Evolutionary conservation across 805 yeast genomes (phyloP).

Genomic region (Wickerhamiella dianesei): DNA sequence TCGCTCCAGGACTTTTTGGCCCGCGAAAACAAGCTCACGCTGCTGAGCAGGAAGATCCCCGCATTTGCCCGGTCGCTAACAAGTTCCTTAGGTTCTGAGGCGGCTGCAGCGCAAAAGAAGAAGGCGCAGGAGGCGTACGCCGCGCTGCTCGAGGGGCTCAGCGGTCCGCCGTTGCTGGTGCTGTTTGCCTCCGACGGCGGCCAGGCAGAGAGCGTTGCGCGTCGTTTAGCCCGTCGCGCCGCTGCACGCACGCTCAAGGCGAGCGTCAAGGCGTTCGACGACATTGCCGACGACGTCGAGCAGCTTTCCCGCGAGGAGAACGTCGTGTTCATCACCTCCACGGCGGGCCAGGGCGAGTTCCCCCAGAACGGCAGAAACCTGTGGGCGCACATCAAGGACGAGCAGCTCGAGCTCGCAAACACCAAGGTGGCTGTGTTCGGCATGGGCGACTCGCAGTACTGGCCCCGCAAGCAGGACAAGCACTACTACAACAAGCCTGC

Average conservation of each 20-base stretch:
- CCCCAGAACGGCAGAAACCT: conserved; percentile 68
- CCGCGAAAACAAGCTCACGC: conserved; percentile 75
- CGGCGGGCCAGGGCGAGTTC: conserved; percentile 80
- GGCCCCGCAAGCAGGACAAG: conserved; percentile 95
- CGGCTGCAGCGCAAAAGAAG: conserved; percentile 44
- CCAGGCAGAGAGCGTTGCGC: conserved; percentile 69
- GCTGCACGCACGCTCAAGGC: conserved; percentile 65
- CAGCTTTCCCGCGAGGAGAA: conserved; percentile 60
- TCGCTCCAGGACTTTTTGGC: conserved; percentile 70
- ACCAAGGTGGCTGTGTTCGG: conserved; percentile 55
- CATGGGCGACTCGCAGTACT: conserved; percentile 71
- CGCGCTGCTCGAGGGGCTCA: conserved; percentile 66
- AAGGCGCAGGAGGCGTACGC: conserved; percentile 68
- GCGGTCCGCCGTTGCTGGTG: conserved; percentile 83
- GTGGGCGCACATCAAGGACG: conserved; percentile 61
- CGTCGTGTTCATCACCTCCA: conserved; percentile 55
- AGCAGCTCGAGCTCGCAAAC: conserved; percentile 43
- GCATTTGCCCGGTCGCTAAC: conserved; percentile 60
- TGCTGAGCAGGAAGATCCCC: conserved; percentile 60
- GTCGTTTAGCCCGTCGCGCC: conserved; percentile 65
- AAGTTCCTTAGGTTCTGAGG: conserved; percentile 46
- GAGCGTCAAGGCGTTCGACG: conserved; percentile 55
- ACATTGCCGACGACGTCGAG: conserved; percentile 40
- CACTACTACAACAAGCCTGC: conserved; percentile 90
- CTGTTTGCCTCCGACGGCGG: conserved; percentile 91